phyloP scores from a whole-genome alignment of 1,139 yeast species.

The Casaregolazyma lundiana region DNA sequence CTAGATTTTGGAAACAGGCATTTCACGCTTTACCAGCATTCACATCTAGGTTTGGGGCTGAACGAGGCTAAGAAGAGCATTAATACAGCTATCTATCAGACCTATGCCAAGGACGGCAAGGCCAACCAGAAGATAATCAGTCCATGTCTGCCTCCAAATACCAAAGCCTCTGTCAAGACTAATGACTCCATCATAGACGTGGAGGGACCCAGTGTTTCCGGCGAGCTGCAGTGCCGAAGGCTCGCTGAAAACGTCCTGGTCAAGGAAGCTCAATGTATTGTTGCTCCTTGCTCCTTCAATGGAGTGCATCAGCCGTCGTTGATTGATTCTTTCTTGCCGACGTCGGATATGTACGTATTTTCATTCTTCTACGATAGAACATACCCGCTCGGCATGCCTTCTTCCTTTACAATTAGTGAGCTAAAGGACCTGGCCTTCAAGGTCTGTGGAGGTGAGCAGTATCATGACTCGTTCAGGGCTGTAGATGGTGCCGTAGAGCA shows the following conservation, averaged over 20 bases:
- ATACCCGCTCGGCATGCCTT: slow-evolving; percentile 90
- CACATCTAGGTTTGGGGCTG: slow-evolving; percentile 93
- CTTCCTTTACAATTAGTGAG: slow-evolving; percentile 79
- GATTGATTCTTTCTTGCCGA: slow-evolving; percentile 61
- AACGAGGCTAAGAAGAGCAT: slow-evolving; percentile 89
- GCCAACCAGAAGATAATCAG: slow-evolving; percentile 45
- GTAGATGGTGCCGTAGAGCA: slow-evolving; percentile 63
- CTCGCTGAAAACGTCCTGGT: slow-evolving; percentile 78
- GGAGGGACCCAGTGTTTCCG: slow-evolving; percentile 60
- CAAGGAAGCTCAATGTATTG: slow-evolving; percentile 70
- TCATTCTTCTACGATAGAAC: slow-evolving; percentile 95
- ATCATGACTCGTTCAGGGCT: slow-evolving; percentile 59
- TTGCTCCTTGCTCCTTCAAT: slow-evolving; percentile 88
- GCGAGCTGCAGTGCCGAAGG: slow-evolving; percentile 73
- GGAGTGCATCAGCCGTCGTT: slow-evolving; percentile 96
- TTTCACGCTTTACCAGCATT: slow-evolving; percentile 84
- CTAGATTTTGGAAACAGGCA: slow-evolving; percentile 75
- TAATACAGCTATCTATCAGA: slow-evolving; percentile 41
- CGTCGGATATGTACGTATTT: slow-evolving; percentile 78
- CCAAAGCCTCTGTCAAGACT: slow-evolving; percentile 50
- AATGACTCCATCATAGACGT: slow-evolving; percentile 17
- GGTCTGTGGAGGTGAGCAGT: slow-evolving; percentile 77
- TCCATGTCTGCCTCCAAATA: slow-evolving; percentile 86
- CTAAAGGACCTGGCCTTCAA: slow-evolving; percentile 72
- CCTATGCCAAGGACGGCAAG: slow-evolving; percentile 22